Base-by-base conservation (phyloP, 1,284 basidiomycete genomes). In the Apiotrichum brassicae region DNA sequence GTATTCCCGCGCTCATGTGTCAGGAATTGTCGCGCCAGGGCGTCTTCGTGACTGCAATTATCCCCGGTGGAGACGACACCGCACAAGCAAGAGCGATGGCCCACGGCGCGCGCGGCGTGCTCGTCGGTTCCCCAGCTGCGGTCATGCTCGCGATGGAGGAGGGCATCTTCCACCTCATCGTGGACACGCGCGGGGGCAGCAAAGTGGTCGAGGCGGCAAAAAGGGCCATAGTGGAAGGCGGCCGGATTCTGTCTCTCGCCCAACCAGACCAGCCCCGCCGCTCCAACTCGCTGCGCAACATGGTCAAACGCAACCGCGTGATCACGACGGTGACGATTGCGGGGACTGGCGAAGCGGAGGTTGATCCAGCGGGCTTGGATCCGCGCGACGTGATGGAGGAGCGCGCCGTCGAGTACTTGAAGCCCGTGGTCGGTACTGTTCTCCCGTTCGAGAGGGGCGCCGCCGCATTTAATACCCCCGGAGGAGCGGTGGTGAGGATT, bases 161-260 rank as follows among this genome's bases (percentile, higher is more conserved):
- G 35, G 49, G 48, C 19, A 57, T 59, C 3, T 86, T 88, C 65
- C 86, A 91, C 65, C 82, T 82, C 24, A 79, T 93, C 3, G 69
- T 92, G 48, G 89, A 92, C 67, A 86, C 85, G 1, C 73, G 86
- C 19, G 89, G 89, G 9, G 87, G 88, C 13, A 78, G 79, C 55
- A 79, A 78, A 23, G 76, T 90, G 22, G 86, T 86, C 79, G 83
- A 86, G 56, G 83, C 82, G 2, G 79, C 82, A 2, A 80, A 81
- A 59, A 69, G 76, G 53, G 76, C 89, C 22, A 72, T 93, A 51
- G 72, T 71, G 41, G 60, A 61, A 51, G 71, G 63, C 57, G 72
- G 70, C 30, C 62, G 68, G 18, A 8, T 55, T 16, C 39, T 54
- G 33, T 42, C 43, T 0, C 51, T 57, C 7, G 33, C 33, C 11